A percentile compares a stretch with the other conserved stretches of the same genome.
These are phyloP conservation scores for Stagonosporopsis rhizophila DNA, from an alignment of 2,329 filamentous ascomycete species.

Conservation along the genomic window DNA sequence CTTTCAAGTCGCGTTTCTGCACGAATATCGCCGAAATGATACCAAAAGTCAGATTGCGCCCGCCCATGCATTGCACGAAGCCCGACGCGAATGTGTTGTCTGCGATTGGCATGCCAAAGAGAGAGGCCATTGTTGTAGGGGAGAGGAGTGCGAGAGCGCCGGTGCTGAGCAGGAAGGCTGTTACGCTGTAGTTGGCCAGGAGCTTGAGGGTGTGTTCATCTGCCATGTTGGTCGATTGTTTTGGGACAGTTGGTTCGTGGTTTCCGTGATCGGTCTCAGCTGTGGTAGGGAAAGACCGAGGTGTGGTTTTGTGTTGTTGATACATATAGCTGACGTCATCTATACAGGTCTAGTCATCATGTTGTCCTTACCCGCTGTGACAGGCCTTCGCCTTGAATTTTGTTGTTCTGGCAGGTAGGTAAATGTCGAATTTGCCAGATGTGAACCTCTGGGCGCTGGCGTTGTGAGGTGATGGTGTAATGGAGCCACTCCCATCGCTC, in stretches of 20 bases:
- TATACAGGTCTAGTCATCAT: neutral
- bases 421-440: neutral
- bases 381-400: neutral
- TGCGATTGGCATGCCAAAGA: conserved; percentile 23
- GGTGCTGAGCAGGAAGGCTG: conserved; percentile 21
- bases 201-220: conserved; percentile 17
- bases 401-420: neutral
- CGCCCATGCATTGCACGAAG: conserved; percentile 29
- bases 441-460: neutral
- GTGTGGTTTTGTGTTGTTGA: neutral
- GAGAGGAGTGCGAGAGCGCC: conserved; percentile 17
- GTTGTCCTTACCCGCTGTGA: neutral
- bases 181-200: conserved; percentile 21
- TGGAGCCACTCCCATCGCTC: too few relatives aligned
- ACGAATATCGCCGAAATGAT: conserved; percentile 21
- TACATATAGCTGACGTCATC: neutral
- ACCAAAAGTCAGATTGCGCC: conserved; percentile 24
- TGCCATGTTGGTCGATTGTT: neutral
- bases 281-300: neutral
- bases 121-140: conserved; percentile 21
- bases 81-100: conserved; percentile 23
- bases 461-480: too few relatives aligned
- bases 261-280: neutral
- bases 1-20: conserved; percentile 8
- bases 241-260: too few relatives aligned